A percentile compares a stretch with the other conserved stretches of the same genome.
Evolutionary conservation across 2,329 filamentous ascomycete genomes (phyloP).

Genomic region (Gnomoniopsis sp.): DNA sequence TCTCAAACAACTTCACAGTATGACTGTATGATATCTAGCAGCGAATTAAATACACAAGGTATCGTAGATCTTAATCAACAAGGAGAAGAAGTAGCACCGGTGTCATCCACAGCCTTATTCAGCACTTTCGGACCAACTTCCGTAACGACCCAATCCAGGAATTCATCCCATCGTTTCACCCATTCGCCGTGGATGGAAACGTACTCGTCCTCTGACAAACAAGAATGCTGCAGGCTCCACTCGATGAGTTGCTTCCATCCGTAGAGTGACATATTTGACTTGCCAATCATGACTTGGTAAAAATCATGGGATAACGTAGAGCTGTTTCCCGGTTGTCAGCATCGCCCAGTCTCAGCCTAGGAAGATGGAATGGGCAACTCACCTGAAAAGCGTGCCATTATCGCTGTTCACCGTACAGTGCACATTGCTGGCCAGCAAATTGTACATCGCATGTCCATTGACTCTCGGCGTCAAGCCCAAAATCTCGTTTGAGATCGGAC

Average conservation of each 20-base stretch:
- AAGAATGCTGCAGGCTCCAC: constrained; percentile 62
- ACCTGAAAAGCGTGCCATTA: constrained; percentile 71
- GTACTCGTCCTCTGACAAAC: constrained; percentile 43
- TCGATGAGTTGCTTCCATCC: constrained; percentile 67
- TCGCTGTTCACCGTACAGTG: constrained; percentile 74
- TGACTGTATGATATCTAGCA: too few species aligned
- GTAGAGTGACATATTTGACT: constrained; percentile 61
- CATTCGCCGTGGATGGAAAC: constrained; percentile 40
- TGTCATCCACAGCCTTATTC: background rate
- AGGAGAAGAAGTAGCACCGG: background rate
- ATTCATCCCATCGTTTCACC: constrained; percentile 53
- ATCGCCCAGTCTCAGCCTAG: background rate
- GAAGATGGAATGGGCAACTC: constrained; percentile 20
- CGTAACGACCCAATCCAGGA: constrained; percentile 50
- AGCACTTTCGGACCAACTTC: constrained; percentile 28
- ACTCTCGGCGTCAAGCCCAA: constrained; percentile 65
- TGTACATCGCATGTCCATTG: constrained; percentile 64
- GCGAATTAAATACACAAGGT: background rate
- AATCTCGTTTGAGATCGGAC: constrained; percentile 75
- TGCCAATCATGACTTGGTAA: constrained; percentile 71
- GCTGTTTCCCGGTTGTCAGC: constrained; percentile 32
- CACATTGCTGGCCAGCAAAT: constrained; percentile 66
- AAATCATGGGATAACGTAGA: constrained; percentile 73
- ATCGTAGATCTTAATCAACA: background rate
- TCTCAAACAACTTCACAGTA: too few species aligned